Base-by-base conservation (phyloP, 495 filamentous ascomycete genomes). In the Daldinia concentrica region DNA sequence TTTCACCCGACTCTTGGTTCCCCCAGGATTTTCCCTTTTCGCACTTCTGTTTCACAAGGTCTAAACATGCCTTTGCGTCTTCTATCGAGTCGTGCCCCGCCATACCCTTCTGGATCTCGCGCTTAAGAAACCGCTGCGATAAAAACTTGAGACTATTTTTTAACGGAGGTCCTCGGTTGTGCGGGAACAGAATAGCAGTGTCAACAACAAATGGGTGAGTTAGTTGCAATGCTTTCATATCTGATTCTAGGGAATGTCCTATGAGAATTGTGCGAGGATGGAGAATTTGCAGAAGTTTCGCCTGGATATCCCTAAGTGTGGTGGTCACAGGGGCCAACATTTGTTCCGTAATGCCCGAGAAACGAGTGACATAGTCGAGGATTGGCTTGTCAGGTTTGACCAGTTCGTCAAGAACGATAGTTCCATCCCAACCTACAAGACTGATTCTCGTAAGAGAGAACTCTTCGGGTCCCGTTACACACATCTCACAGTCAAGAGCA, bases 401-500 rank as follows among this genome's bases (percentile, higher is more conserved):
- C 9, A 98, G 87, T 73, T 95, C 90, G 71, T 99, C 95, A 27
- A 98, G 80, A 12, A 98, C 80, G 4, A 91, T 86, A 37, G 89
- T 87, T 15, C 93, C 93, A 74, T 93, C 91, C 95, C 95, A 99
- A 55, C 86, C 80, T 7, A 98, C 81, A 27, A 99, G 69, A 77
- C 92, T 96, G 77, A 98, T 90, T 30, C 95, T 88, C 0, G 95
- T 95, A 52, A 99, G 87, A 52, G 93, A 94, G 26, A 87, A 90
- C 55, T 91, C 86, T 8, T 86, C 87, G 19, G 86, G 87, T 67
- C 90, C 90, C 0, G 94, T 95, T 76, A 90, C 86, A 74, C 93
- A 97, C 95, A 99, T 99, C 77, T 99, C 95, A 77, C 95, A 99
- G 73, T 99, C 95, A 57, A 99, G 84, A 9, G 93, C 90, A 24